Base-by-base conservation (phyloP, 768 basidiomycete species). In the Pisolithus tinctorius region DNA sequence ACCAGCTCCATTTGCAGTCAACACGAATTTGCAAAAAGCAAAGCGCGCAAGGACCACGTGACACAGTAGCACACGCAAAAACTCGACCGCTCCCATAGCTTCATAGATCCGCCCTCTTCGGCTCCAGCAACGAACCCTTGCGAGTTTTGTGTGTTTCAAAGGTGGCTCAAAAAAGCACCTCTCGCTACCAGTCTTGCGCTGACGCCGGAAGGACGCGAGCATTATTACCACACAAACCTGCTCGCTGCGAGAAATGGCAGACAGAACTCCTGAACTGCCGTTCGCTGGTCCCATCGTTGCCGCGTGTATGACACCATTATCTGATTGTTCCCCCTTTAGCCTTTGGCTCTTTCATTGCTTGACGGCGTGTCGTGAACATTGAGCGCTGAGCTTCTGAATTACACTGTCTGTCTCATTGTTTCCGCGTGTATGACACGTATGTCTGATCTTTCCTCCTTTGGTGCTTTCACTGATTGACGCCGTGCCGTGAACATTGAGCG, bases 201-300 rank as follows among this genome's bases (percentile, higher is more conserved):
- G 44, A 68, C 72, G 20, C 60, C 72, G 2, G 73, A 76, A 26
- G 75, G 82, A 54, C 68, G 67, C 26, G 56, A 54, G n/a, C 67
- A 58, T 52, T 65, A 62, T 39, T 20, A 20, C 20, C 59, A 72
- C 66, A 56, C 74, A 64, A n/a, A n/a, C n/a, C n/a, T 64, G 68
- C 69, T 52, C 58, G 60, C 29, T 92, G 88, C 65, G 84, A 90
- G 64, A 77, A 80, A 68, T 82, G 77, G 71, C 88, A 88, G 65
- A 68, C 70, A 36, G 80, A 83, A 47, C 66, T 91, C 37, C 77
- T 87, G 74, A 72, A 80, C 50, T 79, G 75, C 62, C 89, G 88
- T 89, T 55, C 55, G 86, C 76, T 29, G 39, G 40, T 49, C 49
- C 48, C 34, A 50, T 54, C 47, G 14, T 34, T 38, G 48, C 51